Evolutionary conservation across 192 early-diverging fungal species (phyloP).

Genomic region (Phlyctochytrium planicorne): DNA sequence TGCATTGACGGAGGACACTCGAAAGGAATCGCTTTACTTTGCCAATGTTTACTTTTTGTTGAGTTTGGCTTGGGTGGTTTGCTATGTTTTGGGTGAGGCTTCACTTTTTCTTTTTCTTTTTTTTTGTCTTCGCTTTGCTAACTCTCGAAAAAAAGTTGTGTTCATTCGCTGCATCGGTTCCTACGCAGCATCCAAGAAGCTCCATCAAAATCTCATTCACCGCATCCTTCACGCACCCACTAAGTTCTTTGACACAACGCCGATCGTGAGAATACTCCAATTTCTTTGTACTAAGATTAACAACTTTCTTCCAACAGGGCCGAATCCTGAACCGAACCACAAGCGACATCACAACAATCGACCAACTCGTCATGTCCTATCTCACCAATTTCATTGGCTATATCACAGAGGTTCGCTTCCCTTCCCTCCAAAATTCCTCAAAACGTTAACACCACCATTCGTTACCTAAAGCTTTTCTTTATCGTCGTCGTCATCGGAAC

Average conservation of each 20-base stretch:
- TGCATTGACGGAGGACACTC: too few species aligned
- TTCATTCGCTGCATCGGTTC: constrained; percentile 20
- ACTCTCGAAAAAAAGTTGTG: too few species aligned
- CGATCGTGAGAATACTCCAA: constrained; percentile 19
- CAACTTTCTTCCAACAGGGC: neutral
- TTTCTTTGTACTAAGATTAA: neutral
- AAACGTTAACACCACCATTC: neutral
- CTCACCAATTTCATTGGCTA: neutral
- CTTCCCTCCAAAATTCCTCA: neutral
- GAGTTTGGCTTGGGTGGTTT: too few species aligned
- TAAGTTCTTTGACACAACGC: constrained; percentile 50
- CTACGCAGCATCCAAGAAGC: constrained; percentile 25
- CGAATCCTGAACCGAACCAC: constrained; percentile 77
- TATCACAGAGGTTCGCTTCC: neutral
- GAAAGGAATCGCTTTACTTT: too few species aligned
- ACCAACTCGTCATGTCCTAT: constrained; percentile 36
- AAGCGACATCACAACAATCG: constrained; percentile 84
- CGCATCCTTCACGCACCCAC: constrained; percentile 41
- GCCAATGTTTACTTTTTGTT: too few species aligned
- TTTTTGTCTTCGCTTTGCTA: too few species aligned
- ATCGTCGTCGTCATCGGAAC: constrained; percentile 5
- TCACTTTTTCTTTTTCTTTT: too few species aligned
- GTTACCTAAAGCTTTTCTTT: neutral
- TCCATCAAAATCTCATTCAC: constrained; percentile 37
- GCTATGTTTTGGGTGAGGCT: too few species aligned